A percentile compares a stretch with the other conserved stretches of the same genome.
Conservation (phyloP, 192 early-diverging fungal genomes). For the Backusella circina region DNA sequence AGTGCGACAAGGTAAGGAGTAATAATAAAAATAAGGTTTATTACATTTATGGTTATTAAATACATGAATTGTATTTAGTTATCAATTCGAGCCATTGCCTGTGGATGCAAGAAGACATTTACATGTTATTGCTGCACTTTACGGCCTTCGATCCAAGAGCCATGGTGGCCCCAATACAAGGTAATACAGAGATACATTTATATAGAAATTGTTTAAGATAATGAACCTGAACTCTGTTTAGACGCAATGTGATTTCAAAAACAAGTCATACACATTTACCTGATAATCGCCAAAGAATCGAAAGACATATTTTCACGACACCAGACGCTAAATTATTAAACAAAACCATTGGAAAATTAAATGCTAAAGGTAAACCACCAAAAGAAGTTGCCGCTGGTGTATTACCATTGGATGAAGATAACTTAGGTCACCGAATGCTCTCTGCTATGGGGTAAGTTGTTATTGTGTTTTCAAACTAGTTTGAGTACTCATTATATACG, state of each 20-base stretch:
- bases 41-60: background rate
- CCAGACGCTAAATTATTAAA: conserved; percentile 21
- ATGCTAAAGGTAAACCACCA: background rate
- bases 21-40: background rate
- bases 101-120: conserved; percentile 39
- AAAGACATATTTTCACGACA: conserved; percentile 30
- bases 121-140: conserved; percentile 41
- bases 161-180: conserved; percentile 35
- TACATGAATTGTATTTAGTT: conserved; percentile 4
- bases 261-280: conserved; percentile 41
- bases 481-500: background rate
- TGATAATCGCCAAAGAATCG: conserved; percentile 35
- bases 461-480: background rate
- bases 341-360: background rate
- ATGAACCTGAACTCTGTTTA: background rate
- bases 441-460: conserved; percentile 58
- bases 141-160: conserved; percentile 44
- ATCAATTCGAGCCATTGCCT: conserved; percentile 41
- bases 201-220: background rate
- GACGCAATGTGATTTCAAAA: conserved; percentile 17
- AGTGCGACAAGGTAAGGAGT: conserved; percentile 7
- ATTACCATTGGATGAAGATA: conserved; percentile 50
- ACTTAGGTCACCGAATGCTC: conserved; percentile 68
- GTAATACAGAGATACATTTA: background rate
- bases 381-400: conserved; percentile 48